Evolutionary conservation across 2,329 filamentous ascomycete species (phyloP).

Genomic region (Alternaria postmessia): DNA sequence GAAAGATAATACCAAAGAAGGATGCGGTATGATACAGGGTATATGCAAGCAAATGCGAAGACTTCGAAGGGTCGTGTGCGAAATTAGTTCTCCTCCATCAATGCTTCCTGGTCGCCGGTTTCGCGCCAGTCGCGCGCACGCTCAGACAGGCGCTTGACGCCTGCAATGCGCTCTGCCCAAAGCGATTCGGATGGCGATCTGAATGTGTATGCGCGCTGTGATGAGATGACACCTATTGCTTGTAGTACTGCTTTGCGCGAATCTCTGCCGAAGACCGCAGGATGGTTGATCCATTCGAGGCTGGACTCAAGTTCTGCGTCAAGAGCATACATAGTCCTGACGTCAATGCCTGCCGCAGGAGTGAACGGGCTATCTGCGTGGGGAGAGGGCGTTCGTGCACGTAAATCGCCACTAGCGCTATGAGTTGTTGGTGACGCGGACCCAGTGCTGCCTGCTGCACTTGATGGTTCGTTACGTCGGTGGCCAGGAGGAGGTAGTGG

Average conservation of each 20-base stretch:
- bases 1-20: constrained; percentile 21
- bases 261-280: constrained; percentile 91
- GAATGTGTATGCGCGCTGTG: constrained; percentile 92
- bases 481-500: constrained; percentile 75
- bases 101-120: constrained; percentile 74
- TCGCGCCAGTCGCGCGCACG: constrained; percentile 92
- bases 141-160: constrained; percentile 82
- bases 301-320: constrained; percentile 90
- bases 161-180: constrained; percentile 84
- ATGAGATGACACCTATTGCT: constrained; percentile 95
- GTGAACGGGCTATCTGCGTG: constrained; percentile 59
- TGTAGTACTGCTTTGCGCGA: constrained; percentile 95
- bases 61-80: constrained; percentile 15
- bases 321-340: constrained; percentile 80
- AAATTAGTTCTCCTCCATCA: constrained; percentile 60
- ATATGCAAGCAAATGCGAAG: constrained; percentile 23
- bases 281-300: constrained; percentile 97
- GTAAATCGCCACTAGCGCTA: constrained; percentile 45
- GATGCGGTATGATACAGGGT: constrained; percentile 32
- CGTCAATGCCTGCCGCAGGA: constrained; percentile 79
- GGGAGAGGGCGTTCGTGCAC: constrained; percentile 50
- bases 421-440: constrained; percentile 51
- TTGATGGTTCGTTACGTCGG: constrained; percentile 49
- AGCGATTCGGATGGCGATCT: constrained; percentile 86
- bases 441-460: constrained; percentile 50